phyloP scores from a whole-genome alignment of 2,329 filamentous ascomycete genomes.

The Alternaria brassicicola region DNA sequence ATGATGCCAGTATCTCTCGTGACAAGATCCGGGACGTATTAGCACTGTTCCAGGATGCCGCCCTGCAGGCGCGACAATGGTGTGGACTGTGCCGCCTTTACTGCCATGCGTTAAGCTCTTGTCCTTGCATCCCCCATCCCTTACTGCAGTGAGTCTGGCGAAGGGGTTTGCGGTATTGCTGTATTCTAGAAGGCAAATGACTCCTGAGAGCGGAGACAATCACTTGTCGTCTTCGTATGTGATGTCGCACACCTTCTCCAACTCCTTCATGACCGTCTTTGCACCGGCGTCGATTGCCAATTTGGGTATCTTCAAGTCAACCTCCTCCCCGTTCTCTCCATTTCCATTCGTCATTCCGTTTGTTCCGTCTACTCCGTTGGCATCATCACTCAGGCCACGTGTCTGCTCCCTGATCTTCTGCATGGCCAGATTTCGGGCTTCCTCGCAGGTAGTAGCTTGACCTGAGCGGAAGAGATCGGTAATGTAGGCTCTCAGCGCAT shows the following conservation, averaged over 20 bases:
- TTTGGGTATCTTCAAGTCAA: constrained; percentile 54
- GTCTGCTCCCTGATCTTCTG: constrained; percentile 41
- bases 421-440: constrained; percentile 61
- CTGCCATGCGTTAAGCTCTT: not conserved
- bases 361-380: constrained; percentile 33
- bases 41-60: not conserved
- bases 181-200: not conserved
- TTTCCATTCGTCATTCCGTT: constrained; percentile 25
- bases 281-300: constrained; percentile 58
- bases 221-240: constrained; percentile 27
- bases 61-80: not conserved
- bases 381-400: constrained; percentile 22
- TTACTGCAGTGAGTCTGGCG: not conserved
- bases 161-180: not conserved
- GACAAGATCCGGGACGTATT: not conserved
- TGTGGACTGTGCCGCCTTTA: not conserved
- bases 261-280: constrained; percentile 57
- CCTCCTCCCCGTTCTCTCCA: constrained; percentile 47
- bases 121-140: not conserved
- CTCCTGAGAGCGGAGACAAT: not conserved
- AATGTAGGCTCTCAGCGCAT: constrained; percentile 61
- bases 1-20: not conserved
- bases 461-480: constrained; percentile 63
- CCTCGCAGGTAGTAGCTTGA: constrained; percentile 62
- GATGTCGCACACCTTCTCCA: constrained; percentile 57